Percentiles rank a stretch among this genome's conserved stretches.
Evolutionary conservation across 352 stramenopile genomes (phyloP).

Genomic region (Pythium rishiriense): DNA sequence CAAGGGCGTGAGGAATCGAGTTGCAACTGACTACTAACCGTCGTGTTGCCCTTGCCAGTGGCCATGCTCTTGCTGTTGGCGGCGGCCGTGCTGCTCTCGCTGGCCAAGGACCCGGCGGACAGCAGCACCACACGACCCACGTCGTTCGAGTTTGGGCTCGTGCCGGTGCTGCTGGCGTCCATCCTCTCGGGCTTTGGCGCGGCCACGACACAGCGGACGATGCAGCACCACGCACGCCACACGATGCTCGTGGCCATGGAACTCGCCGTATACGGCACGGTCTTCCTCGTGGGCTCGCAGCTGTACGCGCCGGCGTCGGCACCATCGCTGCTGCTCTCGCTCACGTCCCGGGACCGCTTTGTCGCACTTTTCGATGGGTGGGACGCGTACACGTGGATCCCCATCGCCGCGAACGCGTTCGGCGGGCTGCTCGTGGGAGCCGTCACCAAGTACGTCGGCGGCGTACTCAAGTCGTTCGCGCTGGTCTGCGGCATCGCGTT

Average conservation of each 20-base stretch:
- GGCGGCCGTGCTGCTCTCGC: conserved; percentile 67
- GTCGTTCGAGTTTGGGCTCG: conserved; percentile 62
- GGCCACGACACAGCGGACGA: conserved; percentile 74
- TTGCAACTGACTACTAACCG: no score
- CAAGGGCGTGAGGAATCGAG: no score
- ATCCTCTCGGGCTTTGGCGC: conserved; percentile 76
- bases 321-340: conserved; percentile 26
- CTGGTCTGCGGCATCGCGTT: conserved; percentile 88
- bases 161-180: conserved; percentile 69
- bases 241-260: conserved; percentile 80
- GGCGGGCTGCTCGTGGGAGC: conserved; percentile 85
- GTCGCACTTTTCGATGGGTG: conserved; percentile 63
- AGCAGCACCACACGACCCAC: conserved; percentile 3
- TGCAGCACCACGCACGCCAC: conserved; percentile 82
- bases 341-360: conserved; percentile 22
- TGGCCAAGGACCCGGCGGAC: conserved; percentile 44
- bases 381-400: conserved; percentile 73
- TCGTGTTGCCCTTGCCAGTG: no score
- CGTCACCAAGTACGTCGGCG: conserved; percentile 89
- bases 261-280: conserved; percentile 70
- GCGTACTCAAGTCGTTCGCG: conserved; percentile 90
- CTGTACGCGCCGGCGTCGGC: conserved; percentile 31
- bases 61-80: conserved; percentile 72
- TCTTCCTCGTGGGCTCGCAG: conserved; percentile 63
- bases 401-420: conserved; percentile 75